phyloP scores from a whole-genome alignment of 116 monocot genomes.

The Dioscorea cayenensis region DNA sequence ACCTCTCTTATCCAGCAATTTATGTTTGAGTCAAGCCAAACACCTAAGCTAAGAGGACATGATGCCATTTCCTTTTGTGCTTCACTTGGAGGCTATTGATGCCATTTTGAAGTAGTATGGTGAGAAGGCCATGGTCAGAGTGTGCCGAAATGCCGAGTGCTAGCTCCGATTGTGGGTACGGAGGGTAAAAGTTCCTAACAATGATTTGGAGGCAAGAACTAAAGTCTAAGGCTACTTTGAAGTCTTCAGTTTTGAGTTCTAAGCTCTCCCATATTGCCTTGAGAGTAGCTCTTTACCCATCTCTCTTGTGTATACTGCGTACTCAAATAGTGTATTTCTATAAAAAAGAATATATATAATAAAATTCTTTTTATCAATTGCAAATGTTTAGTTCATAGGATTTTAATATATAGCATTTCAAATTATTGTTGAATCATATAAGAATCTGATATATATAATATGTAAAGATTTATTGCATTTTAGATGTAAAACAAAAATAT shows the following conservation, averaged over 20 bases:
- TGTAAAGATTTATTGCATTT: too few species aligned
- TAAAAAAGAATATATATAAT: not conserved
- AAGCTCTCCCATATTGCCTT: slow-evolving; percentile 51
- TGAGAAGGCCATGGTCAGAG: slow-evolving; percentile 67
- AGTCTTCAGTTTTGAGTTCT: slow-evolving; percentile 32
- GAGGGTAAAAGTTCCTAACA: slow-evolving; percentile 46
- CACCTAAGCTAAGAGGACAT: slow-evolving; percentile 4
- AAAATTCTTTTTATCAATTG: not conserved
- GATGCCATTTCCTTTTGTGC: slow-evolving; percentile 46
- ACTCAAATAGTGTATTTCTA: slow-evolving; percentile 33
- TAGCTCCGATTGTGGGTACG: slow-evolving; percentile 49
- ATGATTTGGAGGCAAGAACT: slow-evolving; percentile 33
- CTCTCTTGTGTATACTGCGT: slow-evolving; percentile 23
- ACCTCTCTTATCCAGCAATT: too few species aligned
- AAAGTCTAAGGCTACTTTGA: slow-evolving; percentile 28
- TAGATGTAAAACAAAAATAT: too few species aligned
- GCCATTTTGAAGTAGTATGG: slow-evolving; percentile 50
- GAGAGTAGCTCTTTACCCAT: slow-evolving; percentile 33
- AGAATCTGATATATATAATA: too few species aligned
- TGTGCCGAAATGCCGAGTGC: slow-evolving; percentile 47
- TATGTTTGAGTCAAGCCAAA: too few species aligned
- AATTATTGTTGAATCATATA: too few species aligned
- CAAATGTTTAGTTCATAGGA: not conserved
- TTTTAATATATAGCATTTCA: too few species aligned
- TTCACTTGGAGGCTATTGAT: slow-evolving; percentile 56